These are phyloP conservation scores for Metschnikowia corniflorae DNA, from an alignment of 805 yeast species.

Conservation along the genomic window DNA sequence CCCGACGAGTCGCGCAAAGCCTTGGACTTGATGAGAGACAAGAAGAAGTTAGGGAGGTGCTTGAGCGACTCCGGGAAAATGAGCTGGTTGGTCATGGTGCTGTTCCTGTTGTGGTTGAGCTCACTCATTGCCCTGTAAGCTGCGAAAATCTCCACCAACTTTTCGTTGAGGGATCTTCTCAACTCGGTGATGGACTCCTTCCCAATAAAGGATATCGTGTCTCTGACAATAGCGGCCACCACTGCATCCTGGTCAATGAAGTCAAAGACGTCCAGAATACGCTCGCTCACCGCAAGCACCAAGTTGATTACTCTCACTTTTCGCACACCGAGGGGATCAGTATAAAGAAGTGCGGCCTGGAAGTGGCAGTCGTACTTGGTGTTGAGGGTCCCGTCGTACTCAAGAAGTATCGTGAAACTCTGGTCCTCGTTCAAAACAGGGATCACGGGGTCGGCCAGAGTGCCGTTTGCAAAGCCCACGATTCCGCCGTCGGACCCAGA, in stretches of 20 bases:
- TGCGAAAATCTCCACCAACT: slow-evolving; percentile 44
- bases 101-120: slow-evolving; percentile 32
- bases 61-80: slow-evolving; percentile 79
- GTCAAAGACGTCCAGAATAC: slow-evolving; percentile 68
- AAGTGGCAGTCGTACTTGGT: slow-evolving; percentile 77
- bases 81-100: slow-evolving; percentile 51
- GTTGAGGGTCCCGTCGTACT: slow-evolving; percentile 71
- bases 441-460: slow-evolving; percentile 59
- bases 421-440: slow-evolving; percentile 64
- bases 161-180: slow-evolving; percentile 37
- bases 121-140: slow-evolving; percentile 50
- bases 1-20: slow-evolving; percentile 53
- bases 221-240: slow-evolving; percentile 38
- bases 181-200: slow-evolving; percentile 36
- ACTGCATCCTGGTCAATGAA: slow-evolving; percentile 66
- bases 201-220: slow-evolving; percentile 39
- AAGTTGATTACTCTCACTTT: slow-evolving; percentile 84
- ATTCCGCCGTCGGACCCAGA: slow-evolving; percentile 21
- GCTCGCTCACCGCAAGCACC: slow-evolving; percentile 76
- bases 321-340: slow-evolving; percentile 70
- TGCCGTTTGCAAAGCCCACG: slow-evolving; percentile 15
- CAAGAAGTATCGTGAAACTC: slow-evolving; percentile 65
- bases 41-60: slow-evolving; percentile 61
- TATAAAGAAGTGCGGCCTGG: slow-evolving; percentile 86
- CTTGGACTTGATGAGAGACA: slow-evolving; percentile 66